Evolutionary conservation across 2,329 filamentous ascomycete species (phyloP), one percentile per base, ranked within the genome.

Genomic region (Elsinoe ampelina): DNA sequence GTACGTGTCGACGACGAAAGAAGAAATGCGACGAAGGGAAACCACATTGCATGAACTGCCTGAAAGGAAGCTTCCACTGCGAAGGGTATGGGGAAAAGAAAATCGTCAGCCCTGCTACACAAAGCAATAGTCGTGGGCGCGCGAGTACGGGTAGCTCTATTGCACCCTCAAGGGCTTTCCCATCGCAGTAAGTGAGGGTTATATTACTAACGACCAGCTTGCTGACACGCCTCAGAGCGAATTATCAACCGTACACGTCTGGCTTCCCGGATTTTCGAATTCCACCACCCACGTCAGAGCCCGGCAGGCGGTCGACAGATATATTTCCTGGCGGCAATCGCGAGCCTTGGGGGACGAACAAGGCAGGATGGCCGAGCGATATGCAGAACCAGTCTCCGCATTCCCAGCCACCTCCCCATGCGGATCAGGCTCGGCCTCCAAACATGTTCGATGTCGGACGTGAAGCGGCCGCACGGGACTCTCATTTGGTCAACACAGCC

Each of bases 21-120:
- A 97, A 97, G 82, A 97, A 97, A 73, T 97, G 93, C 68, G 92
- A 97, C 68, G 93, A 97, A 75, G 81, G 81, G 55, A 95, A 95
- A 70, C 93, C 93, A 22, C 84, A 89, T 71, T 97, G 93, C 73
- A 87, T 85, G 68, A 97, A 98, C 67, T 98, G 93, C 72, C 79
- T 87, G 57, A 86, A 89, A 60, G 92, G 93, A 43, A 89, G 88
- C 13, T 97, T 97, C 69, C 77, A 88, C 34, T 98, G 93, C 70
- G 86, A 89, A 63, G 93, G 93, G 54, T 98, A 98, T 72, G 87
- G 87, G 56, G 84, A 87, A 63, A 82, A 89, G 19, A 56, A 56
- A 35, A 32, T 56, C 32, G 54, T 56, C 6, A 15, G 64, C 83
- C 84, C 41, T 78, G 82, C 54, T 93, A 87, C 84, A 82, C 86